A percentile compares a stretch with the other conserved stretches of the same genome.
Conservation (phyloP, 345 rosid genomes). For the Gossypium raimondii region DNA sequence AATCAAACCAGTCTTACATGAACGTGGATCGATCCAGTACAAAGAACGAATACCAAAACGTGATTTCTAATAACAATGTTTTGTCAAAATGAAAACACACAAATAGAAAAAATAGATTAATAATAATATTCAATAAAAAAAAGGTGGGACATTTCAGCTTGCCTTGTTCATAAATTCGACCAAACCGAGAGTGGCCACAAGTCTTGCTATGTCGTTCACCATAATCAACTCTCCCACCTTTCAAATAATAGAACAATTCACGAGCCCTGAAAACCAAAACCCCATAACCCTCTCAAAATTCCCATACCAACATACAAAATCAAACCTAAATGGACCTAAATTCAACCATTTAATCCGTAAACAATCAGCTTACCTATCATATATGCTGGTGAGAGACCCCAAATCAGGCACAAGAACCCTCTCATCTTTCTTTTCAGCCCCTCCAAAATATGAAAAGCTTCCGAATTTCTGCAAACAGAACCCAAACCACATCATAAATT, state of each 20-base stretch:
- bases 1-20: background rate
- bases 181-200: constrained; percentile 84
- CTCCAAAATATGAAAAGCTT: constrained; percentile 87
- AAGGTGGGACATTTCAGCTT: background rate
- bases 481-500: background rate
- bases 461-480: constrained; percentile 59
- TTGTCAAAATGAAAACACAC: background rate
- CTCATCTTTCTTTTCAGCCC: constrained; percentile 97
- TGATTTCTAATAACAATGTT: background rate
- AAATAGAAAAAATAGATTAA: background rate
- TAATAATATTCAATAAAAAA: background rate
- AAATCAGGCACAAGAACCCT: constrained; percentile 96
- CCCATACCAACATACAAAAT: background rate
- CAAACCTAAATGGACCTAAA: constrained; percentile 3
- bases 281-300: background rate
- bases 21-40: background rate
- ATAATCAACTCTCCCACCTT: constrained; percentile 89
- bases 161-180: constrained; percentile 80
- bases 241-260: constrained; percentile 86
- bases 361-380: constrained; percentile 60
- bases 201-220: constrained; percentile 90
- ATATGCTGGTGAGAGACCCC: constrained; percentile 89
- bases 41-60: background rate
- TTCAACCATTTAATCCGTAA: background rate
- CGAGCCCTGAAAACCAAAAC: constrained; percentile 71